Evolutionary conservation across 1,284 basidiomycete species (phyloP).

Genomic region (Rhizoctonia solani): DNA sequence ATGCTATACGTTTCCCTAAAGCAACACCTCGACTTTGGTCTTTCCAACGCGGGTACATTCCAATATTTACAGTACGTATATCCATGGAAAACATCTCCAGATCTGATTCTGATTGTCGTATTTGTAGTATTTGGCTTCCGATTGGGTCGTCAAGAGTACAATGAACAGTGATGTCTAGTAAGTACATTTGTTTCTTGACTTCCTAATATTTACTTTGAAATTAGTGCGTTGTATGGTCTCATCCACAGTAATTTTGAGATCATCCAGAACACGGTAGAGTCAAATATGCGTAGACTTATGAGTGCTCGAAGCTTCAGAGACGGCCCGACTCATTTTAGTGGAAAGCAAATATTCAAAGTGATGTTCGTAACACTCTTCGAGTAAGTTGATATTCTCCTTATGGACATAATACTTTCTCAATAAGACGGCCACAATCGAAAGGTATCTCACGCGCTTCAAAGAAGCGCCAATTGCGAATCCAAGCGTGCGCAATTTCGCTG

Average conservation of each 20-base stretch:
- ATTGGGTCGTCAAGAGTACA: slow-evolving; percentile 23
- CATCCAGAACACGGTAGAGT: slow-evolving; percentile 51
- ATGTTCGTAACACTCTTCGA: slow-evolving; percentile 57
- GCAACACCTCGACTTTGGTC: slow-evolving; percentile 4
- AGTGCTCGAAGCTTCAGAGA: slow-evolving; percentile 48
- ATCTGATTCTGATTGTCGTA: not conserved
- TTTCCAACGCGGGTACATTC: slow-evolving; percentile 17
- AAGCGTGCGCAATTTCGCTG: slow-evolving; percentile 50
- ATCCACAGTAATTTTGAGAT: slow-evolving; percentile 57
- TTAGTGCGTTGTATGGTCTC: slow-evolving; percentile 58
- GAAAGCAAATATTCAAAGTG: slow-evolving; percentile 54
- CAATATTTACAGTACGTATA: not conserved
- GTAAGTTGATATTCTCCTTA: slow-evolving; percentile 47
- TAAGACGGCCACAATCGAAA: slow-evolving; percentile 42
- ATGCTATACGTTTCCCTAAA: slow-evolving; percentile 4
- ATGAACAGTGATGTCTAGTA: slow-evolving; percentile 24
- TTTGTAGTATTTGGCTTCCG: slow-evolving; percentile 20
- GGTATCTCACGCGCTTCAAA: slow-evolving; percentile 64
- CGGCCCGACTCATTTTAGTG: slow-evolving; percentile 42
- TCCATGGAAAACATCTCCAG: not conserved
- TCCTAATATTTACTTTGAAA: not conserved
- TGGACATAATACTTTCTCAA: not conserved
- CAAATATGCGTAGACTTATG: slow-evolving; percentile 53
- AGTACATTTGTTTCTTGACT: not conserved
- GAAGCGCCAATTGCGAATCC: slow-evolving; percentile 55